A percentile compares a stretch with the other conserved stretches of the same genome.
phyloP scores from a whole-genome alignment of 2,329 filamentous ascomycete species.

The Cladosporium sp. region DNA sequence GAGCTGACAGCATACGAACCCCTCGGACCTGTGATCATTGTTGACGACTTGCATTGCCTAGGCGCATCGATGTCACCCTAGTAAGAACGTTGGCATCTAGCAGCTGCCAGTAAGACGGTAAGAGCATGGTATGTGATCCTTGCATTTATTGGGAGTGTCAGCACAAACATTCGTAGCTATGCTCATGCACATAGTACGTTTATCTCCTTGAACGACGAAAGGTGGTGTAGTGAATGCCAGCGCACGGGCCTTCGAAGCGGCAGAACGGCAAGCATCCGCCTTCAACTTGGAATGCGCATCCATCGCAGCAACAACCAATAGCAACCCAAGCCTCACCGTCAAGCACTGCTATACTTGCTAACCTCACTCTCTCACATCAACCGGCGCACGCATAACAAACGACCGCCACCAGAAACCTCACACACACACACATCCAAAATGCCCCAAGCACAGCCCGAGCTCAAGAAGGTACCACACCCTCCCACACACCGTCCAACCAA shows the following conservation, averaged over 20 bases:
- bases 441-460: constrained; percentile 97
- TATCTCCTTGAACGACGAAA: background rate
- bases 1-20: background rate
- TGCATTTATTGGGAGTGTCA: background rate
- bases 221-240: background rate
- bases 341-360: background rate
- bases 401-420: too few relatives aligned
- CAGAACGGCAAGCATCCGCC: background rate
- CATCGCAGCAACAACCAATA: background rate
- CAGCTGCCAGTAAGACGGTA: background rate
- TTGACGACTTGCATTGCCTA: background rate
- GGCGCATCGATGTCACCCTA: background rate
- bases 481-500: background rate
- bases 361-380: background rate
- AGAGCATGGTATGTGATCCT: background rate
- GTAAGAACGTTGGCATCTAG: background rate
- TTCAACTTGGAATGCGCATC: constrained; percentile 9
- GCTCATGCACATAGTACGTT: background rate
- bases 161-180: background rate
- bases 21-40: background rate
- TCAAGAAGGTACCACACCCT: constrained; percentile 76
- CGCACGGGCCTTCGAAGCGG: background rate
- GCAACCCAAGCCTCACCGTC: background rate
- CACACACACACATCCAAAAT: constrained; percentile 52
- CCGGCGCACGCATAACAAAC: background rate